Evolutionary conservation across 148 eudicot genomes (phyloP), one percentile per base, ranked within the genome.

Genomic region (Vaccinium vitisidaea): DNA sequence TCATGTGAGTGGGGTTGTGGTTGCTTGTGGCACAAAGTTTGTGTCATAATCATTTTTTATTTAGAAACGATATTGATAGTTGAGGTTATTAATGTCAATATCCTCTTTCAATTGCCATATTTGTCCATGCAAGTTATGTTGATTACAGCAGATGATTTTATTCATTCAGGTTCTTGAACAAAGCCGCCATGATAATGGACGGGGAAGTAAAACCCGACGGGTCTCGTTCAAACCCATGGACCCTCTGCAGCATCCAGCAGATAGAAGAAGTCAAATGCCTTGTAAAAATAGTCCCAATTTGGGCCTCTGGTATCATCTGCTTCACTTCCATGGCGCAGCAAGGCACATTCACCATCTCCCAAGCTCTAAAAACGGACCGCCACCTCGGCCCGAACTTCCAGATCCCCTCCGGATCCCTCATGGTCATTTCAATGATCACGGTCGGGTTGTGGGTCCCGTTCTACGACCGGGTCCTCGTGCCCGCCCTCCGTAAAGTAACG

Each of bases 211-310:
- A 80, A n/a, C 25, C 70, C 36, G 88, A 91, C 48, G 89, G 90
- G 11, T 59, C 88, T 80, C 79, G 86, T 84, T 80, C 80, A 61
- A 90, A 94, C 69, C 92, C 87, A 71, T 94, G 96, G 96, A 89
- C 77, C 9, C 84, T 95, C 55, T 89, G 95, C 74, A 94, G 90
- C 81, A 61, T 91, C 15, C 98, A 95, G 84, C 93, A 91, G n/a
- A 85, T 95, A 9, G 98, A 95, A 86, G 95, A 95, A 80, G 91
- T 87, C 9, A 95, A 95, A 89, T 94, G 98, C 84, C 23, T 95
- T 0, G 46, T 93, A 3, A 90, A 89, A 84, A 90, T 95, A 0
- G 84, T 95, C 12, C 98, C 98, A 1, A 23, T 94, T 5, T 94
- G 93, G 93, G 90, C 89, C 5, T 80, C 98, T 0, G 95, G 93